Conservation (phyloP, 73 alveolate genomes). For the Paramecium caudatum region DNA sequence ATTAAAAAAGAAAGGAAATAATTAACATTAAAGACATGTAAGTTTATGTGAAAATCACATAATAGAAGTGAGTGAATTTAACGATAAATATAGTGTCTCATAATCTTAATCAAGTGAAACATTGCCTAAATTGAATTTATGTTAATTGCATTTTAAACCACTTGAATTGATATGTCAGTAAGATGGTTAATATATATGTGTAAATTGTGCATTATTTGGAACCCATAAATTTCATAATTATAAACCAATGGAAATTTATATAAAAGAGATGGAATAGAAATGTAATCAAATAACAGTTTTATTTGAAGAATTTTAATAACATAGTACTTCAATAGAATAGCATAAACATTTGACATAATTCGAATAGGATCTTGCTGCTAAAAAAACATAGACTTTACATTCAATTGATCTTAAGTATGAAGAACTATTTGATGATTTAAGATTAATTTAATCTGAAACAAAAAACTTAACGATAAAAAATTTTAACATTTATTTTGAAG, state of each 20-base stretch:
- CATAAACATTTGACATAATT: neutral
- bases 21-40: no score
- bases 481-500: neutral
- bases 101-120: conserved; percentile 36
- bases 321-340: neutral
- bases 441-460: neutral
- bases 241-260: conserved; percentile 79
- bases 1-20: neutral
- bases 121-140: conserved; percentile 18
- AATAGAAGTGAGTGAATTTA: conserved; percentile 21
- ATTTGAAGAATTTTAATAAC: conserved; percentile 13
- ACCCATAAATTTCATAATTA: conserved; percentile 89
- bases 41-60: no score
- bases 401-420: neutral
- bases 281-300: conserved; percentile 54
- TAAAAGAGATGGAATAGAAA: conserved; percentile 85
- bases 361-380: neutral
- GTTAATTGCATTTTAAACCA: conserved; percentile 71
- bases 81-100: neutral
- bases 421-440: conserved; percentile 14
- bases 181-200: conserved; percentile 88
- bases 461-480: neutral
- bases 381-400: no score
- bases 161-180: conserved; percentile 90
- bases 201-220: conserved; percentile 93